Evolutionary conservation across 1,139 yeast species (phyloP), one percentile per base, ranked within the genome.

Genomic region (Saccharomyces hybrid): DNA sequence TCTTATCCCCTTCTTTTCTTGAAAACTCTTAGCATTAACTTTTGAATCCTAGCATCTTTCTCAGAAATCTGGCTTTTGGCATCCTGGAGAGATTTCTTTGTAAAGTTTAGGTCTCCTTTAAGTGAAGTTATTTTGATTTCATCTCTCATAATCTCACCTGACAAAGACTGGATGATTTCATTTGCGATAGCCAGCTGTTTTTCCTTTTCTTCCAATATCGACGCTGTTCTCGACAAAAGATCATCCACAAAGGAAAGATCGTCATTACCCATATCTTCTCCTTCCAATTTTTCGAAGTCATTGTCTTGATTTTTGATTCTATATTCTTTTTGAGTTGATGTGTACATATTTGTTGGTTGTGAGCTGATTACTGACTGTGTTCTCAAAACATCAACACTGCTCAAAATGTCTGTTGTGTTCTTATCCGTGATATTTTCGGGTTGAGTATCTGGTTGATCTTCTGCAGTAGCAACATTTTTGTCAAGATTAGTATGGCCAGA

Each of bases 121-220:
- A 62, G 47, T 16, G 61, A 53, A 1, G 65, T 58, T 14, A 62
- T 23, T 51, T 56, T 54, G 14, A 61, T 49, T 47, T 62, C 63
- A 47, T 61, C 58, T 25, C 56, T 50, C 55, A 62, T 58, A 19
- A 62, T 50, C 27, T 60, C 63, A 27, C 50, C 51, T 2, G 63
- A 51, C 56, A 63, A 51, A 9, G 54, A 47, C 11, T 47, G 38
- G 14, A 56, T 55, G 31, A 59, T 34, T 13, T 49, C 48, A 19
- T 47, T 50, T 11, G 60, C 56, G 2, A 53, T 41, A n/a, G 44
- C 48, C 13, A 58, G 47, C 26, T 57, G 55, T 14, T 49, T 34
- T 11, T 56, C 57, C 48, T 55, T 56, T 14, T 48, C 27, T 8
- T 57, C 59, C 23, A 55, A n/a, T 9, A 54, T 34, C 3, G 57